Conservation (phyloP, 208 protist species). For the Acanthamoeba healyi region DNA sequence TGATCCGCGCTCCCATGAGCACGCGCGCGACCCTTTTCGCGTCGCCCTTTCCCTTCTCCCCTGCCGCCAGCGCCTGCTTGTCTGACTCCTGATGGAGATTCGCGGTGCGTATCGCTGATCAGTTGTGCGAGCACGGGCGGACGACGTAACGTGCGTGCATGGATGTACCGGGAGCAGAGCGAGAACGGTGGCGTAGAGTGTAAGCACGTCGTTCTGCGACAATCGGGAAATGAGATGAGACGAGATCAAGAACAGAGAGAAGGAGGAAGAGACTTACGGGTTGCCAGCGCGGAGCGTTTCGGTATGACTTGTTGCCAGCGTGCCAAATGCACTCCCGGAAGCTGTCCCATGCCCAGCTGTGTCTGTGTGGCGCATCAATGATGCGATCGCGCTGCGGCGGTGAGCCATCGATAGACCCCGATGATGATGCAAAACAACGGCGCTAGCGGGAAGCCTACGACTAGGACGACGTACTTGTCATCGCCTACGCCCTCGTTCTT, state of each 20-base stretch:
- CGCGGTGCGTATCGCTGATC: too few relatives aligned
- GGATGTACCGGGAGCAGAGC: background rate
- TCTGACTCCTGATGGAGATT: background rate
- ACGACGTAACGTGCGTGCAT: too few relatives aligned
- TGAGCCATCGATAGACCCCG: too few relatives aligned
- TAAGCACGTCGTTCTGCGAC: background rate
- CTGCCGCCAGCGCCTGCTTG: too few relatives aligned
- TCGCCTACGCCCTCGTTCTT: background rate
- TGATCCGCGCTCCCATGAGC: background rate
- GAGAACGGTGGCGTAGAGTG: background rate
- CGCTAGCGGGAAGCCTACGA: background rate
- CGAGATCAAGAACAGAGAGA: too few relatives aligned
- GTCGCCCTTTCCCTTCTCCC: background rate
- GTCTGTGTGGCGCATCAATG: background rate
- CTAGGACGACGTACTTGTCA: too few relatives aligned
- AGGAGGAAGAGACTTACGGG: background rate
- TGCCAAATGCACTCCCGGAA: slow-evolving; percentile 32
- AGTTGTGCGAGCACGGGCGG: too few relatives aligned
- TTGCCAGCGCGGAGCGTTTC: background rate
- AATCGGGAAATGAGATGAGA: background rate
- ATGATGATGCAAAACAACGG: too few relatives aligned
- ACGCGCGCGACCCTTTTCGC: background rate
- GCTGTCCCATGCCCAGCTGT: slow-evolving; percentile 46
- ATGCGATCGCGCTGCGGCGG: too few relatives aligned
- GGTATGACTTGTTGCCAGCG: background rate